Percentiles rank a stretch among this genome's conserved stretches.
These are phyloP conservation scores for Extremus antarcticus DNA, from an alignment of 495 filamentous ascomycete species.

Conservation along the genomic window DNA sequence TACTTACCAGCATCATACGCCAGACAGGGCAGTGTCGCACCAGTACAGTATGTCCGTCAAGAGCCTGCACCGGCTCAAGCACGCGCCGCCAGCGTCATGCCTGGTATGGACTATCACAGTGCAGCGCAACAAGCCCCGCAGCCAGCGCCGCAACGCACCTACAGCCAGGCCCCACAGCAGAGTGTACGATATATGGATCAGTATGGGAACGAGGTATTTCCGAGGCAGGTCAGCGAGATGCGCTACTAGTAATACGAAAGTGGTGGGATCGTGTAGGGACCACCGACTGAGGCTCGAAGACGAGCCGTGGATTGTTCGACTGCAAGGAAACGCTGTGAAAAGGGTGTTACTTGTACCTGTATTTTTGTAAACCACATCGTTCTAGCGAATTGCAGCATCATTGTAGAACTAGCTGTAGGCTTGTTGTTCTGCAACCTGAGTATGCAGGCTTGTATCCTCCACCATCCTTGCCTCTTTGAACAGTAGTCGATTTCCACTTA, in stretches of 20 bases:
- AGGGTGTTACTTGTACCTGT: too few species aligned
- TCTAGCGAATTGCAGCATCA: too few species aligned
- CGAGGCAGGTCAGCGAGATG: conserved; percentile 7
- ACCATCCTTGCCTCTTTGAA: too few species aligned
- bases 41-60: conserved; percentile 13
- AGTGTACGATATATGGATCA: conserved; percentile 15
- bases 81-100: conserved; percentile 16
- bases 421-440: too few species aligned
- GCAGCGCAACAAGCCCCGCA: not conserved
- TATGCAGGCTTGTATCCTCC: too few species aligned
- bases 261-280: not conserved
- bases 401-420: too few species aligned
- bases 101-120: conserved; percentile 1
- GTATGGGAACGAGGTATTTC: conserved; percentile 15
- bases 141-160: conserved; percentile 3
- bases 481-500: too few species aligned
- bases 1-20: not conserved
- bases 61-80: conserved; percentile 8
- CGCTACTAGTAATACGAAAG: conserved; percentile 1
- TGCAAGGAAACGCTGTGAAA: too few species aligned
- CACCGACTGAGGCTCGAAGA: too few species aligned
- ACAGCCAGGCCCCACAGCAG: conserved; percentile 5
- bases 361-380: too few species aligned
- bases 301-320: too few species aligned
- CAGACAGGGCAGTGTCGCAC: conserved; percentile 15